Percentiles rank a stretch among this genome's conserved stretches.
phyloP scores from a whole-genome alignment of 208 protist species.

The Leptomonas pyrrhocoris region DNA sequence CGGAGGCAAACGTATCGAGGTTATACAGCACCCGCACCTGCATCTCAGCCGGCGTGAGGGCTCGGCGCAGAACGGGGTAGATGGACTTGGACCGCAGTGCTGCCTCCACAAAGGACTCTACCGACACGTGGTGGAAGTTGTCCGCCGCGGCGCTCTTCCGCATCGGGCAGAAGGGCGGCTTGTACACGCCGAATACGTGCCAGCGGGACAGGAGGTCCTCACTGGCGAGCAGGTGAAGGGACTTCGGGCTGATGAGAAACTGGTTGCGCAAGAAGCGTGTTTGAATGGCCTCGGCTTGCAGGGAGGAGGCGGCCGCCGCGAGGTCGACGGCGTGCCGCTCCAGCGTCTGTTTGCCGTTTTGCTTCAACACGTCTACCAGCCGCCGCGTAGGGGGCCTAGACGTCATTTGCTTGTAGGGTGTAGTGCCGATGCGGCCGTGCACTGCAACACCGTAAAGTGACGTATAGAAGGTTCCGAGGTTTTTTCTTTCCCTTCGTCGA shows the following conservation, averaged over 20 bases:
- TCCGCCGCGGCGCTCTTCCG: constrained; percentile 51
- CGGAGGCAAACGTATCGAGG: constrained; percentile 65
- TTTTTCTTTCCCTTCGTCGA: no score
- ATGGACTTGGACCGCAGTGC: constrained; percentile 62
- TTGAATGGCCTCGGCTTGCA: constrained; percentile 60
- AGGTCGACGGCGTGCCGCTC: constrained; percentile 65
- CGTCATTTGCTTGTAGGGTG: constrained; percentile 44
- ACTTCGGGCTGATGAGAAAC: constrained; percentile 80
- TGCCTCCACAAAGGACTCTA: constrained; percentile 80
- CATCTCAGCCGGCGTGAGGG: constrained; percentile 34
- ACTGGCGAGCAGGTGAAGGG: constrained; percentile 48
- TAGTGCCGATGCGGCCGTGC: no score
- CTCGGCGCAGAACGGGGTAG: constrained; percentile 43
- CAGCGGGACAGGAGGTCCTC: constrained; percentile 49
- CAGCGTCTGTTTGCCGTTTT: constrained; percentile 64
- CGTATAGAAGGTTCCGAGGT: no score
- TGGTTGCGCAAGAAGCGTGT: constrained; percentile 84
- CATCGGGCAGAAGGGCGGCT: constrained; percentile 91
- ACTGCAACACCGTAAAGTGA: no score
- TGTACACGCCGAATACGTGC: constrained; percentile 80
- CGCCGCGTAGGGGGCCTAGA: constrained; percentile 49
- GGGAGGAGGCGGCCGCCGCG: constrained; percentile 40
- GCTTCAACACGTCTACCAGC: constrained; percentile 77
- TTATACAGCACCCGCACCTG: constrained; percentile 82
- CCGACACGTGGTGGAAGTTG: constrained; percentile 83